These are phyloP conservation scores for Epichloe sibirici DNA, from an alignment of 2,329 filamentous ascomycete genomes.

Conservation along the genomic window DNA sequence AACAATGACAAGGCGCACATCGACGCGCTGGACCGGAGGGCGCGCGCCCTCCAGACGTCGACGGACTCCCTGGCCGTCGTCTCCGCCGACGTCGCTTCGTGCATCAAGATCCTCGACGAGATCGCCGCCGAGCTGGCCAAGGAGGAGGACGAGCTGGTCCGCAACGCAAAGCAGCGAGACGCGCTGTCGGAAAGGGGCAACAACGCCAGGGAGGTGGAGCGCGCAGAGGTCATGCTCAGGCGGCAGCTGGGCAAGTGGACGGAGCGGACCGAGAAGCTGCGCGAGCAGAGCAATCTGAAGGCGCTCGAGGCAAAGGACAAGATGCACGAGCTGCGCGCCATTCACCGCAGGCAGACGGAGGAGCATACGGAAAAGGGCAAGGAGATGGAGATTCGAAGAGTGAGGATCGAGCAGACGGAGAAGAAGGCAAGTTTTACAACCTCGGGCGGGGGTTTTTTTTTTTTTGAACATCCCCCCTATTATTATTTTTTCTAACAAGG, in stretches of 20 bases:
- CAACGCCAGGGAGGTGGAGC: conserved; percentile 82
- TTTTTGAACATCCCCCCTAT: neutral
- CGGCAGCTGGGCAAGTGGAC: conserved; percentile 77
- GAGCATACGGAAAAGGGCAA: conserved; percentile 78
- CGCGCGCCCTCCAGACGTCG: conserved; percentile 84
- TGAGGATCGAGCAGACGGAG: conserved; percentile 96
- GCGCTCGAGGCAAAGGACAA: conserved; percentile 68
- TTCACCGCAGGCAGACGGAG: conserved; percentile 70
- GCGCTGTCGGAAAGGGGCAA: conserved; percentile 79
- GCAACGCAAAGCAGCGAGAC: conserved; percentile 72
- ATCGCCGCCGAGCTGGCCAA: conserved; percentile 73
- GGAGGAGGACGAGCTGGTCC: conserved; percentile 79
- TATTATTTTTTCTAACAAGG: neutral
- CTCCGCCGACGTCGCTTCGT: conserved; percentile 71
- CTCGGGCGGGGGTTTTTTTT: neutral
- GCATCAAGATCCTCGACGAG: conserved; percentile 81
- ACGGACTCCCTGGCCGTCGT: conserved; percentile 82
- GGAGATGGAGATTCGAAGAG: conserved; percentile 82
- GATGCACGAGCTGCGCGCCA: conserved; percentile 77
- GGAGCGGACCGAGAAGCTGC: conserved; percentile 73
- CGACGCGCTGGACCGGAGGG: conserved; percentile 73
- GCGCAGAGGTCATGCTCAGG: conserved; percentile 71
- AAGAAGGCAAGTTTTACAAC: conserved; percentile 60
- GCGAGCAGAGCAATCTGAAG: conserved; percentile 70
- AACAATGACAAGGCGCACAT: conserved; percentile 71